Evolutionary conservation across 2,329 filamentous ascomycete species (phyloP), one percentile per base, ranked within the genome.

Genomic region (Pyrenophora teres): DNA sequence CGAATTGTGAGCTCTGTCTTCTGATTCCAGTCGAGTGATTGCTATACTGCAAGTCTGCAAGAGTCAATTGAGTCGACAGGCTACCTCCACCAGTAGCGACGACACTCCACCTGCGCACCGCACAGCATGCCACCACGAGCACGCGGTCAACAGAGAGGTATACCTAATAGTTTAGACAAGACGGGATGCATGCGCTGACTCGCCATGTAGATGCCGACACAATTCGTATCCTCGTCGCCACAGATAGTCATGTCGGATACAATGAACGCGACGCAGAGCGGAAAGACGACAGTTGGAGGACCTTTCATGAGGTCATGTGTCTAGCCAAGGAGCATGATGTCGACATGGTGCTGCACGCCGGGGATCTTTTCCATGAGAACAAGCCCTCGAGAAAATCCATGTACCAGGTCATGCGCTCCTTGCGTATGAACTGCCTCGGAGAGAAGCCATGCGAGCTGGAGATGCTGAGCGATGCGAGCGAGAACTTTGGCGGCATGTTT

Each of bases 191-290:
- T 12, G 36, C 7, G 19, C 57, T 68, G 19, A 68, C 47, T 36
- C n/a, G 25, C 4, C 15, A 10, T 23, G 6, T 41, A 81, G 82
- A 78, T 45, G 75, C 89, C 63, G 91, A 99, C 77, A 96, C 91
- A 0, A 97, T 99, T 68, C 90, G 91, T 60, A 94, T 99, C 60
- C 86, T 99, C 32, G 83, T 99, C 54, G 88, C 94, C 33, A 97
- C 93, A 13, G 94, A 99, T 73, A 97, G 95, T 64, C 94, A 99
- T 88, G 94, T 99, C 54, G 94, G 94, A 45, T 97, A 92, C 75
- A 90, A 91, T 69, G 94, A 99, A 76, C 87, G 92, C 65, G 92
- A 99, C 73, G 85, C 90, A 1, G 89, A 94, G 54, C 90, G 94
- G n/a, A 93, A 92, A 60, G 90, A 97, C 72, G 94, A 99, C 74